Conservation (phyloP, 176 grass and related monocot genomes). For the Dendrocalamus sinicus region DNA sequence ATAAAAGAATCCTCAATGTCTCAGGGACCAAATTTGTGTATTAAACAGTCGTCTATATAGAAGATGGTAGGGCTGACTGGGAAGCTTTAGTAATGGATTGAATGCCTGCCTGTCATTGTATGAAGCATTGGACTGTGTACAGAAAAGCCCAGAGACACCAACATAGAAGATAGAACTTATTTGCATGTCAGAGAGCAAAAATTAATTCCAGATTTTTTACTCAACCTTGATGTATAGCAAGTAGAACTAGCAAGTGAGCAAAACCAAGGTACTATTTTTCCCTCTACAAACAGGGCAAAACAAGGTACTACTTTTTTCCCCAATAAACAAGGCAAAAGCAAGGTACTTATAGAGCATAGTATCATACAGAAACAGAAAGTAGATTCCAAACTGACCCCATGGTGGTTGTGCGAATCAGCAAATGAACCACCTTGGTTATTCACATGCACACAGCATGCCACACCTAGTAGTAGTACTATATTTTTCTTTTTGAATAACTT, state of each 20-base stretch:
- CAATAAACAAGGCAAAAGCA: not conserved
- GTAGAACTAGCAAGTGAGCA: not conserved
- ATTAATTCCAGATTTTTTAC: not conserved
- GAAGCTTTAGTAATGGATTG: not conserved
- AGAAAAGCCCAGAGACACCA: conserved; percentile 7
- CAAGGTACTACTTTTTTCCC: not conserved
- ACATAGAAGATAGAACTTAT: not conserved
- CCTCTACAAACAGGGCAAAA: not conserved
- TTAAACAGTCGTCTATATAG: not conserved
- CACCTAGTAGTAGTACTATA: not conserved
- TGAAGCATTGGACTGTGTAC: not conserved
- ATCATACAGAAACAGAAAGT: not conserved
- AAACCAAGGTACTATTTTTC: not conserved
- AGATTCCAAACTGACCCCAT: not conserved
- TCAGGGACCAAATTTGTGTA: not conserved
- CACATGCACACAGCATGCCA: not conserved
- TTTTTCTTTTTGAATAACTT: not conserved
- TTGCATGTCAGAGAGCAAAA: not conserved
- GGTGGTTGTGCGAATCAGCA: not conserved
- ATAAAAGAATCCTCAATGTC: conserved; percentile 16
- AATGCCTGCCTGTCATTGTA: not conserved
- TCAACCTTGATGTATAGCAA: conserved; percentile 17
- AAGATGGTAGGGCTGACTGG: conserved; percentile 19
- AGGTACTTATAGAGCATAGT: not conserved
- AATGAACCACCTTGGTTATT: not conserved